Percentiles rank a stretch among this genome's conserved stretches.
Conservation (phyloP, 345 rosid genomes). For the Lepidium aucheri region DNA sequence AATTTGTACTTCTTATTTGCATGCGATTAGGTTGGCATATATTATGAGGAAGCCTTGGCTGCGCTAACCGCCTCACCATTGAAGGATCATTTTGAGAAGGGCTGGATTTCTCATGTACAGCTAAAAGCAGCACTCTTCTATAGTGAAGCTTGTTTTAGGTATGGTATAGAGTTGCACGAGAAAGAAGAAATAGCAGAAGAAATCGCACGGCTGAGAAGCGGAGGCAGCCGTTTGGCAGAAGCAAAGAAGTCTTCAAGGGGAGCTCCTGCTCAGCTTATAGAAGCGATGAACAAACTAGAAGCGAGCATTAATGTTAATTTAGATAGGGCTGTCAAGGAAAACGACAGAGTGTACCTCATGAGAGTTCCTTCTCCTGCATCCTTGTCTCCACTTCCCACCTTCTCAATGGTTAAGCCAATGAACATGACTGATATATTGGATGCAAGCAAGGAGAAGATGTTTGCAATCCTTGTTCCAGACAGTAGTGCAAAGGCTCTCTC, state of each 20-base stretch:
- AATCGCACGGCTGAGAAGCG: constrained; percentile 80
- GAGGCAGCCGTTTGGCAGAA: constrained; percentile 56
- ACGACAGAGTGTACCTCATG: constrained; percentile 97
- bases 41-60: constrained; percentile 88
- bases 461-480: constrained; percentile 91
- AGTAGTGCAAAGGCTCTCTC: constrained; percentile 97
- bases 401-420: constrained; percentile 92
- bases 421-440: constrained; percentile 76
- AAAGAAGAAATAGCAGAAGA: constrained; percentile 96
- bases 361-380: constrained; percentile 87
- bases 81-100: constrained; percentile 93
- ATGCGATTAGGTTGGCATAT: constrained; percentile 65
- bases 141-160: constrained; percentile 87
- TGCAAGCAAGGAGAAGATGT: constrained; percentile 97
- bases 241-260: constrained; percentile 78
- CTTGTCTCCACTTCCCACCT: constrained; percentile 67
- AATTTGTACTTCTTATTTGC: not conserved
- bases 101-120: constrained; percentile 89
- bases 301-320: constrained; percentile 62
- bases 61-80: constrained; percentile 59
- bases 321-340: constrained; percentile 94
- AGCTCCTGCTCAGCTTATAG: constrained; percentile 76
- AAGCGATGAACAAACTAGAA: constrained; percentile 75
- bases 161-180: constrained; percentile 79
- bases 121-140: constrained; percentile 78